Percentiles rank a stretch among this genome's conserved stretches.
These are phyloP conservation scores for Emydomyces testavorans DNA, from an alignment of 2,329 filamentous ascomycete genomes.

Conservation along the genomic window DNA sequence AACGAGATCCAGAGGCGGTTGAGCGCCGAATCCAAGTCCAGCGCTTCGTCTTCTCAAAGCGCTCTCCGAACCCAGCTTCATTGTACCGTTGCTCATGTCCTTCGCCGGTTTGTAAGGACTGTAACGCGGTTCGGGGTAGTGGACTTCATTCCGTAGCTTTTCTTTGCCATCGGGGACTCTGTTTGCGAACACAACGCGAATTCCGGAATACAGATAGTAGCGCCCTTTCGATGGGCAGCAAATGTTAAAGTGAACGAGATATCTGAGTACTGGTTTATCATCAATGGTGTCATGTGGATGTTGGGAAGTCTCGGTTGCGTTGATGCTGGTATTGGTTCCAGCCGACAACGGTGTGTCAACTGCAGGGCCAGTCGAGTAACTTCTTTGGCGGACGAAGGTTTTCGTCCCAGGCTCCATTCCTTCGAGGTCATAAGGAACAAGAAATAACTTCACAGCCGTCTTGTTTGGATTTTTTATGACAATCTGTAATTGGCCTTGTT, in stretches of 20 bases:
- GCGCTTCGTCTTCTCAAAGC: slow-evolving; percentile 48
- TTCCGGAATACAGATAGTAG: slow-evolving; percentile 81
- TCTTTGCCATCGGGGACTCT: slow-evolving; percentile 92
- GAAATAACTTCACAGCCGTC: slow-evolving; percentile 89
- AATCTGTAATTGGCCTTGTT: slow-evolving; percentile 88
- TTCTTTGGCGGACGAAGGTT: slow-evolving; percentile 89
- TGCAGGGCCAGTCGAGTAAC: slow-evolving; percentile 77
- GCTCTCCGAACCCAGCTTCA: slow-evolving; percentile 45
- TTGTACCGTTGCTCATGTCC: slow-evolving; percentile 38
- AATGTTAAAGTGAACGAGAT: slow-evolving; percentile 85
- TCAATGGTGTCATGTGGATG: slow-evolving; percentile 30
- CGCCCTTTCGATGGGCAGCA: slow-evolving; percentile 74
- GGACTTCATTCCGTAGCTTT: slow-evolving; percentile 78
- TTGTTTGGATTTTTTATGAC: slow-evolving; percentile 98
- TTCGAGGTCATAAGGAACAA: slow-evolving; percentile 81
- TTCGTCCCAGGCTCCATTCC: slow-evolving; percentile 93
- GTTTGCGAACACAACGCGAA: slow-evolving; percentile 93
- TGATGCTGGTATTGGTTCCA: slow-evolving; percentile 37
- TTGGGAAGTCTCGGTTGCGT: slow-evolving; percentile 44
- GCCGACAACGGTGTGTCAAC: slow-evolving; percentile 54
- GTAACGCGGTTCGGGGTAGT: slow-evolving; percentile 76
- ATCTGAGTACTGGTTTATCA: slow-evolving; percentile 63
- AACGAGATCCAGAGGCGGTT: slow-evolving; percentile 13
- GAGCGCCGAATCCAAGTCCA: slow-evolving; percentile 31
- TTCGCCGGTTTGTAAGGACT: slow-evolving; percentile 63